Evolutionary conservation across 139 green algal genomes (phyloP).

Genomic region (Volvox reticuliferus): DNA sequence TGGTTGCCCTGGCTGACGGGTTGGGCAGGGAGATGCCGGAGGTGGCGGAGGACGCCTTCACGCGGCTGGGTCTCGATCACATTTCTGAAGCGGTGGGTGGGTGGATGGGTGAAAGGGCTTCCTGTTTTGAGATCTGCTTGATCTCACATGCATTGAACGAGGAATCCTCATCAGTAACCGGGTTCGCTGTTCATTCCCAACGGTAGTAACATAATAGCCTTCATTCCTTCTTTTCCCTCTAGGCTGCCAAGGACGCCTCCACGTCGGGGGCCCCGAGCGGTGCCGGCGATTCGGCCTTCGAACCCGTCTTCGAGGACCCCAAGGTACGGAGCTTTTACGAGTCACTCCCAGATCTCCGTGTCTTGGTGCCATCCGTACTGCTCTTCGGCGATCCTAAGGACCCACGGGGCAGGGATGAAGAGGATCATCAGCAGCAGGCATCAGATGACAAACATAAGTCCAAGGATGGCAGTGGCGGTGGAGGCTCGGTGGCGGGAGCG

Average conservation of each 20-base stretch:
- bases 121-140: too few relatives aligned
- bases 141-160: too few relatives aligned
- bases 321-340: conserved; percentile 89
- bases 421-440: neutral
- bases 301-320: conserved; percentile 89
- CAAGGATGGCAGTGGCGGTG: neutral
- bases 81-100: neutral
- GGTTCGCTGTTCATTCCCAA: too few relatives aligned
- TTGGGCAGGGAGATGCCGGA: conserved; percentile 78
- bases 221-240: neutral
- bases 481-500: conserved; percentile 35
- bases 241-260: neutral
- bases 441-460: neutral
- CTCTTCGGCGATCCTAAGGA: conserved; percentile 60
- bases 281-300: conserved; percentile 12
- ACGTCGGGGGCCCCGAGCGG: neutral
- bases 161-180: too few relatives aligned
- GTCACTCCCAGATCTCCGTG: conserved; percentile 77
- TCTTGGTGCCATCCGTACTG: conserved; percentile 86
- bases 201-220: neutral
- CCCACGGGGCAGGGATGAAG: conserved; percentile 1
- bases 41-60: conserved; percentile 75
- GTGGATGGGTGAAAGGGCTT: too few relatives aligned
- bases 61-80: conserved; percentile 55
- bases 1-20: conserved; percentile 73